Base-by-base conservation (phyloP, 2,329 filamentous ascomycete species). In the Herpotrichia juniperi region DNA sequence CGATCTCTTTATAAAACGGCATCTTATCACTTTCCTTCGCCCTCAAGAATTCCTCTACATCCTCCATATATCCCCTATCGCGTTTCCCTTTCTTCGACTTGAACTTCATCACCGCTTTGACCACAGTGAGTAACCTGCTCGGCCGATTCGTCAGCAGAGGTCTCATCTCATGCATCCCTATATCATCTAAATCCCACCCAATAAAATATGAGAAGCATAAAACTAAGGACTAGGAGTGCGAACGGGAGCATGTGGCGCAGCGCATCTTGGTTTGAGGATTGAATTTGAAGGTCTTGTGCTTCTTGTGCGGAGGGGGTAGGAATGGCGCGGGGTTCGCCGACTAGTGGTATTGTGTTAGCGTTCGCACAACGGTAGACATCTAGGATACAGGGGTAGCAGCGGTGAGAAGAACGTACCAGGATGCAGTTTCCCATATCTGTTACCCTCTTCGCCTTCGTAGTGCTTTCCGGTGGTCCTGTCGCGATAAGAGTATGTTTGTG, bases 171-270 rank as follows among this genome's bases (percentile, higher is more conserved):
- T n/a, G 32, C 24, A 16, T 21, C 3, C 37, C 21, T 40, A 19
- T 21, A 40, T 21, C n/a, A n/a, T 42, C 10, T 22, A 51, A 46
- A 7, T 26, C 48, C 22, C 11, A 69, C 28, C 16, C 65, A 58
- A 37, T 57, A 56, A 42, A 73, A 66, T 37, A 85, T 59, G 16
- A 78, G 64, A 28, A 85, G 62, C 42, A 86, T 67, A 53, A 78
- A 80, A 14, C 84, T 60, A 3, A 81, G 73, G 47, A 83, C 74
- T 30, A 86, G 66, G 54, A 85, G 67, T 48, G 81, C 82, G 68
- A 85, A 86, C 63, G 84, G 84, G 62, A 86, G 74, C 57, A 86
- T 72, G n/a, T 77, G 75, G 25, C 83, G 76, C 78, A 82, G 81
- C 5, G 82, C 79, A 26, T 72, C 69, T 32, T 66, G 46, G 42